These are phyloP conservation scores for Chrysosporium queenslandicum DNA, from an alignment of 2,329 filamentous ascomycete genomes.

Conservation along the genomic window DNA sequence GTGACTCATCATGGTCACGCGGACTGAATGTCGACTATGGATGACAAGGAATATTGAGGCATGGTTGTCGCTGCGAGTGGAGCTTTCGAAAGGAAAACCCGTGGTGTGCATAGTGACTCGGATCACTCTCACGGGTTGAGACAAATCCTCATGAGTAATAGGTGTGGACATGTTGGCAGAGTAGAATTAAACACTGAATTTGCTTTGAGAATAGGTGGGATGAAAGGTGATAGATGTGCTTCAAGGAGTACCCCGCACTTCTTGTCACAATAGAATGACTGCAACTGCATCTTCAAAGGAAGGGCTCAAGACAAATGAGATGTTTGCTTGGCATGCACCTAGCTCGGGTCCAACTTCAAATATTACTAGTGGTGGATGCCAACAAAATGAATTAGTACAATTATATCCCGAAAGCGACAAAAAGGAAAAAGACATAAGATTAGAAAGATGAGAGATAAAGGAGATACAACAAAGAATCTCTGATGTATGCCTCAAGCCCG, in stretches of 20 bases:
- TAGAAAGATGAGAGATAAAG: background rate
- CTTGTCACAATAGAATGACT: background rate
- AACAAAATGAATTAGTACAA: background rate
- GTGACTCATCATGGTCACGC: slow-evolving; percentile 8
- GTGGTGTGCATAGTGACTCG: slow-evolving; percentile 14
- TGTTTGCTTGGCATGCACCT: background rate
- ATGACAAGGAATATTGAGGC: slow-evolving; percentile 13
- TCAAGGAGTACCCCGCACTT: background rate
- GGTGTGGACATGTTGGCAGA: background rate
- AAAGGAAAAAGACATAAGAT: background rate
- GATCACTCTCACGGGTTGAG: background rate
- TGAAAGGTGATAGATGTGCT: background rate
- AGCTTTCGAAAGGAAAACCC: slow-evolving; percentile 11
- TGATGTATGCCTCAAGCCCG: background rate
- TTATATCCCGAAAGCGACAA: background rate
- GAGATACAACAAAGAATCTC: background rate
- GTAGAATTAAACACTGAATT: background rate
- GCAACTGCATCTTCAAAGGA: background rate
- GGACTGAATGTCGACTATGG: background rate
- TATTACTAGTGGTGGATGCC: background rate
- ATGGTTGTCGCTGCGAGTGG: slow-evolving; percentile 16
- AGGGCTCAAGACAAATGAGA: background rate
- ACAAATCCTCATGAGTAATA: slow-evolving; percentile 14
- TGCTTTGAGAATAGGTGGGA: too few species aligned
- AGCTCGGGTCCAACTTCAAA: background rate